Evolutionary conservation across 805 yeast genomes (phyloP).

Genomic region (Ogataea ganodermae): DNA sequence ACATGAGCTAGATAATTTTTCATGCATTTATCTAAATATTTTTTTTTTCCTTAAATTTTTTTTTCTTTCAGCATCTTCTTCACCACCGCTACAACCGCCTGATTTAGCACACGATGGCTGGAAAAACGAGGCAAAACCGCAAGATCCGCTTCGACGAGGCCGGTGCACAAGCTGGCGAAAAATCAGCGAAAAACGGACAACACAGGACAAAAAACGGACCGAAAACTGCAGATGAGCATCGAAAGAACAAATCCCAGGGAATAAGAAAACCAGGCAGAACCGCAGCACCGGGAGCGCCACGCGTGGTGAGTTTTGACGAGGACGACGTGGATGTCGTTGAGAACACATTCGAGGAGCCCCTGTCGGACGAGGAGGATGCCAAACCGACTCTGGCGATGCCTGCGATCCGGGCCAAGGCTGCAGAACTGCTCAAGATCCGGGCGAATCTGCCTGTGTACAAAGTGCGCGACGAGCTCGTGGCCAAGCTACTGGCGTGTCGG

Average conservation of each 20-base stretch:
- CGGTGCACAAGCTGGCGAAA: not conserved
- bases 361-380: slow-evolving; percentile 21
- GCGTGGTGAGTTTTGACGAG: slow-evolving; percentile 3
- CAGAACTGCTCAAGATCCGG: slow-evolving; percentile 51
- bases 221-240: not conserved
- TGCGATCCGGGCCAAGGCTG: slow-evolving; percentile 42
- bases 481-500: slow-evolving; percentile 53
- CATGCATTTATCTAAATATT: no score
- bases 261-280: slow-evolving; percentile 1
- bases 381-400: slow-evolving; percentile 13
- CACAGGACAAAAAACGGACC: not conserved
- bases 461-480: slow-evolving; percentile 63
- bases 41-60: not conserved
- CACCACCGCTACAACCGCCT: not conserved
- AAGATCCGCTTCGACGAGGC: slow-evolving; percentile 25
- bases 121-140: slow-evolving; percentile 25
- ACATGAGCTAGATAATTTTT: no score
- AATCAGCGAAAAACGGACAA: not conserved
- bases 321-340: not conserved
- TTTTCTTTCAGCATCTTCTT: no score
- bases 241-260: not conserved
- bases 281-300: slow-evolving; percentile 11
- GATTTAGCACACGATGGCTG: not conserved
- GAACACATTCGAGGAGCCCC: slow-evolving; percentile 13
- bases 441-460: slow-evolving; percentile 72